Evolutionary conservation across 1,284 basidiomycete genomes (phyloP).

Genomic region (Leccinum angustisporum): DNA sequence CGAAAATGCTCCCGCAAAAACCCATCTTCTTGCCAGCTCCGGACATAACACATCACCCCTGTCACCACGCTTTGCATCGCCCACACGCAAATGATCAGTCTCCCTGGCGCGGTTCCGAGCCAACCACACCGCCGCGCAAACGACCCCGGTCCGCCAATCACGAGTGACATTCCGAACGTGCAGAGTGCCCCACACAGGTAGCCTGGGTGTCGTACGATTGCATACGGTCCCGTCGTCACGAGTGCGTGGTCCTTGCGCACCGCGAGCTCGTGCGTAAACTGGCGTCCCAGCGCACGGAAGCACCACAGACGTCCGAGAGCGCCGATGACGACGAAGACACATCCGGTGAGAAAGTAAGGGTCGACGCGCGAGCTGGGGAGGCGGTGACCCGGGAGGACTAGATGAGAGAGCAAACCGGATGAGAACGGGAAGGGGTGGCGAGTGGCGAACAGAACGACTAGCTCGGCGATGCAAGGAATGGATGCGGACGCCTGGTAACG

Average conservation of each 20-base stretch:
- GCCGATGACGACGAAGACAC: conserved; percentile 18
- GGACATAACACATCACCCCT: conserved; percentile 16
- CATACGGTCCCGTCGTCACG: conserved; percentile 34
- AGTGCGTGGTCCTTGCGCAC: conserved; percentile 29
- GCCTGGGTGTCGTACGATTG: conserved; percentile 33
- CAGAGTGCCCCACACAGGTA: conserved; percentile 25
- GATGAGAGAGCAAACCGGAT: conserved; percentile 19
- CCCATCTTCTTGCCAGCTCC: conserved; percentile 22
- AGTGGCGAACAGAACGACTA: conserved; percentile 21
- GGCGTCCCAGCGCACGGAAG: conserved; percentile 29
- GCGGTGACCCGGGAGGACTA: conserved; percentile 18
- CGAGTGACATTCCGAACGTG: conserved; percentile 27
- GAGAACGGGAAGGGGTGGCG: conserved; percentile 20
- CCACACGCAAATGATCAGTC: conserved; percentile 23
- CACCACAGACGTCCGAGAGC: conserved; percentile 31
- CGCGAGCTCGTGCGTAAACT: conserved; percentile 34
- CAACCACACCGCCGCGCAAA: conserved; percentile 24
- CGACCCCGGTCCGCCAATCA: conserved; percentile 29
- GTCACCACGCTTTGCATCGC: conserved; percentile 18
- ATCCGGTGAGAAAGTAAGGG: conserved; percentile 20
- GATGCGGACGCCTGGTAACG: conserved; percentile 24
- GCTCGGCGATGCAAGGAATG: conserved; percentile 30
- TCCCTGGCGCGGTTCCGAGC: conserved; percentile 23
- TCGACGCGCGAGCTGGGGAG: conserved; percentile 20
- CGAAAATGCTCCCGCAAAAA: conserved; percentile 19